These are phyloP conservation scores for Pleurotus pulmonarius DNA, from an alignment of 768 basidiomycete genomes.

Conservation along the genomic window DNA sequence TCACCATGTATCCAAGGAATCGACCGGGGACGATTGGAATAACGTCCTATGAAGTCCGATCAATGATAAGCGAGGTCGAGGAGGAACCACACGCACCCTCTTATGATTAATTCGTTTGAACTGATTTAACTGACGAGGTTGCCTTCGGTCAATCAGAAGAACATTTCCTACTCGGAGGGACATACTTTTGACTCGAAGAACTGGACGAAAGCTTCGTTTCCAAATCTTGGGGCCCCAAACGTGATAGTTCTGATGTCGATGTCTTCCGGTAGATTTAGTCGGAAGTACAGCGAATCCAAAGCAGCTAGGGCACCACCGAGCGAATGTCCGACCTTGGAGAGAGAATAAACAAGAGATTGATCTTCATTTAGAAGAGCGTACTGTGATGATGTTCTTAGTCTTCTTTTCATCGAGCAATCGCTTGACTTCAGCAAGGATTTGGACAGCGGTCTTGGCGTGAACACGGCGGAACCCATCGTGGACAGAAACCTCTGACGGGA, in stretches of 20 bases:
- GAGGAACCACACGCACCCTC: conserved; percentile 12
- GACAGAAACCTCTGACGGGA: conserved; percentile 34
- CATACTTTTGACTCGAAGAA: conserved; percentile 35
- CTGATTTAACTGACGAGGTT: conserved; percentile 15
- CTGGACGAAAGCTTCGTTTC: conserved; percentile 30
- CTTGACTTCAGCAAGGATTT: conserved; percentile 40
- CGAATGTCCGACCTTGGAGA: conserved; percentile 31
- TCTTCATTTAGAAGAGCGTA: neutral
- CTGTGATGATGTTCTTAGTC: neutral
- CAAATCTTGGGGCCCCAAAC: conserved; percentile 37
- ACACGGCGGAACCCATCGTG: conserved; percentile 49
- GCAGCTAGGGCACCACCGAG: conserved; percentile 41
- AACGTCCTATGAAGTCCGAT: conserved; percentile 19
- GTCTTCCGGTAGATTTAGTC: conserved; percentile 28
- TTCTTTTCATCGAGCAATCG: conserved; percentile 31
- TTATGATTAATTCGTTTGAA: conserved; percentile 23
- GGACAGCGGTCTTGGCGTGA: conserved; percentile 31
- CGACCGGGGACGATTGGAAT: conserved; percentile 47
- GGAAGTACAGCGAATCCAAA: conserved; percentile 33
- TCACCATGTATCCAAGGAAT: conserved; percentile 39
- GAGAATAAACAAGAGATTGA: neutral
- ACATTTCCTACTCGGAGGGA: neutral
- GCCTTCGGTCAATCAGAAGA: neutral
- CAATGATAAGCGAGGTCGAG: neutral
- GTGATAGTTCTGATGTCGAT: conserved; percentile 29